phyloP scores from a whole-genome alignment of 495 filamentous ascomycete species.

The Podospora appendiculata region DNA sequence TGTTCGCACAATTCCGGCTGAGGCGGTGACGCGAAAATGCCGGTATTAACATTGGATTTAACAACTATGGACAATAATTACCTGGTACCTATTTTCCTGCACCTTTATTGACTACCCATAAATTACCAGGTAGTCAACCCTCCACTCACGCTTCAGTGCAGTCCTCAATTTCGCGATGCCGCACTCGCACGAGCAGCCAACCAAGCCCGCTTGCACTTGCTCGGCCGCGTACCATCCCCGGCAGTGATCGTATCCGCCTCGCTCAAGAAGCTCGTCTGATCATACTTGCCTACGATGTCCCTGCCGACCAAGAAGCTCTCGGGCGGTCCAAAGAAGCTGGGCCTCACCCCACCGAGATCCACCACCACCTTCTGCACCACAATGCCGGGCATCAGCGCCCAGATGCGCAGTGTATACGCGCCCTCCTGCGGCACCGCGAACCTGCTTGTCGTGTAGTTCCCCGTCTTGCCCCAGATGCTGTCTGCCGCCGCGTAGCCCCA shows the following conservation, averaged over 20 bases:
- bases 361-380: conserved; percentile 64
- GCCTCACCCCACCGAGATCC: conserved; percentile 58
- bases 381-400: conserved; percentile 55
- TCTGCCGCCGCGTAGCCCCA: conserved; percentile 53
- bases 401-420: conserved; percentile 51
- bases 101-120: too few relatives aligned
- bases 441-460: conserved; percentile 44
- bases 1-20: too few relatives aligned
- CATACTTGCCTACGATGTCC: conserved; percentile 30
- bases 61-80: too few relatives aligned
- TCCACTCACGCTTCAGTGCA: too few relatives aligned
- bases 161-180: too few relatives aligned
- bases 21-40: too few relatives aligned
- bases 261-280: conserved; percentile 33
- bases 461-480: conserved; percentile 46
- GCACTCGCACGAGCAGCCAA: too few relatives aligned
- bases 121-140: too few relatives aligned
- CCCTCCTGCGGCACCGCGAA: conserved; percentile 41
- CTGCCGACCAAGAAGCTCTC: conserved; percentile 51
- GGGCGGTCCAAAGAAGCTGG: conserved; percentile 61
- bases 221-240: too few relatives aligned
- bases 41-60: too few relatives aligned
- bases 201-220: too few relatives aligned
- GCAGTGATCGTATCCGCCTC: conserved; percentile 8
- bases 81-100: too few relatives aligned